Evolutionary conservation across 257 asterid genomes (phyloP), one percentile per base, ranked within the genome.

Genomic region (Catharanthus roseus): DNA sequence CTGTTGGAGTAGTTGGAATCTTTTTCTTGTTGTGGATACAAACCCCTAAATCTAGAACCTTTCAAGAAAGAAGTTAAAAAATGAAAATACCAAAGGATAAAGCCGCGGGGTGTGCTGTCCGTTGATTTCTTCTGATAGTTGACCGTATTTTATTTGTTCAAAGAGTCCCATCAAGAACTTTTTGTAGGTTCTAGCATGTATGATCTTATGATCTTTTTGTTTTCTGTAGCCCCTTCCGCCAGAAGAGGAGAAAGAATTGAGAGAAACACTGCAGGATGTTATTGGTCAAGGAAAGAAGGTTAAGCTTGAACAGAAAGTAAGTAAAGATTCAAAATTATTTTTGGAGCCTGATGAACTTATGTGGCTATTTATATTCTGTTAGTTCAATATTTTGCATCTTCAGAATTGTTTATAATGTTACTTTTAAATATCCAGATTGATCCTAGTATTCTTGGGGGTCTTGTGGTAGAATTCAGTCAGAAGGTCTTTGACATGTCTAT

Each of bases 401-500:
- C 19, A 47, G 13, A 4, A 16, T 15, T 23, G 39, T 58, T 31
- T 65, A 65, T 73, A 45, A 73, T 49, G 33, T 61, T 76, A 70
- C 58, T 66, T 19, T 55, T 1, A 4, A 72, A 6, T 4, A 78
- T 82, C 50, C 89, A 95, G 97, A 84, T 88, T 80, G 96, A 95
- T 78, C 90, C 96, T 55, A 91, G 79, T 83, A 95, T 95, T 85
- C 96, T 95, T 34, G 99, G 99, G 64, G 97, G 99, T 67, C 84
- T 93, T 23, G 84, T 93, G 65, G 90, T 93, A 65, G 99, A 89
- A 79, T 89, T 89, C 41, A 75, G 79, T 0, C 93, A 86, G 64
- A 91, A 89, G 75, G 93, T 95, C 21, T 88, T 91, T 44, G 97
- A 95, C 88, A 88, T 95, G 97, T 91, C 99, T 29, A 91, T 91